Evolutionary conservation across 2,329 filamentous ascomycete species (phyloP).

Genomic region (Claviceps arundinis): DNA sequence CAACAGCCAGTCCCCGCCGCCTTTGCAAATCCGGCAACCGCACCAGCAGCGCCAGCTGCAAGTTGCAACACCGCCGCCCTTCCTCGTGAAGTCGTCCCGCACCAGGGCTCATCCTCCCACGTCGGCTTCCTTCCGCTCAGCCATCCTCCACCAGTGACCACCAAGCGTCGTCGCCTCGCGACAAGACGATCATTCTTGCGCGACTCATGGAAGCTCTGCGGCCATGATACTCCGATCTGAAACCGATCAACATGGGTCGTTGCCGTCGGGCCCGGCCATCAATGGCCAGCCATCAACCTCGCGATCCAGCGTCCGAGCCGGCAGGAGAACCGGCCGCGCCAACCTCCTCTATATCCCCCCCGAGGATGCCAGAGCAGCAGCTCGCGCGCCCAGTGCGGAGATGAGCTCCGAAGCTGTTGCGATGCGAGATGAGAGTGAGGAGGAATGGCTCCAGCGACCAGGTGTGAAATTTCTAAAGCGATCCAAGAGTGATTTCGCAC

Average conservation of each 20-base stretch:
- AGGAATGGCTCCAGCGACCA: conserved; percentile 24
- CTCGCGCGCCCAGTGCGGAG: conserved; percentile 28
- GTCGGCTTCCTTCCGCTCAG: conserved; percentile 6
- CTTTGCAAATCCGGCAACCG: conserved; percentile 5
- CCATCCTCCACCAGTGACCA: conserved; percentile 6
- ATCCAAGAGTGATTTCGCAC: conserved; percentile 43
- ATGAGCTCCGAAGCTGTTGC: conserved; percentile 17
- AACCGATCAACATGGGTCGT: conserved; percentile 17
- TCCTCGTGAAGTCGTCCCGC: background rate
- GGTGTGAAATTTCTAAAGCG: conserved; percentile 38
- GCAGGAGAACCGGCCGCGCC: conserved; percentile 18
- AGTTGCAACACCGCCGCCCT: conserved; percentile 4
- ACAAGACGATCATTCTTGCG: conserved; percentile 9
- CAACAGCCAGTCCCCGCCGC: background rate
- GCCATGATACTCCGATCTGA: conserved; percentile 20
- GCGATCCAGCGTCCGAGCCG: conserved; percentile 15
- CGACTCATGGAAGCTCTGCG: conserved; percentile 12
- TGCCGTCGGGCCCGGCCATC: conserved; percentile 13
- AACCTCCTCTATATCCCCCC: conserved; percentile 13
- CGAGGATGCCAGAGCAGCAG: conserved; percentile 29
- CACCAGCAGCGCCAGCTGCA: conserved; percentile 1
- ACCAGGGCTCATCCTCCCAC: conserved; percentile 13
- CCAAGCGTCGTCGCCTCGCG: conserved; percentile 12
- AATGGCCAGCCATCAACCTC: conserved; percentile 19
- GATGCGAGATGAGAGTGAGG: conserved; percentile 19